These are phyloP conservation scores for Elsinoe australis DNA, from an alignment of 2,329 filamentous ascomycete genomes.

Conservation along the genomic window DNA sequence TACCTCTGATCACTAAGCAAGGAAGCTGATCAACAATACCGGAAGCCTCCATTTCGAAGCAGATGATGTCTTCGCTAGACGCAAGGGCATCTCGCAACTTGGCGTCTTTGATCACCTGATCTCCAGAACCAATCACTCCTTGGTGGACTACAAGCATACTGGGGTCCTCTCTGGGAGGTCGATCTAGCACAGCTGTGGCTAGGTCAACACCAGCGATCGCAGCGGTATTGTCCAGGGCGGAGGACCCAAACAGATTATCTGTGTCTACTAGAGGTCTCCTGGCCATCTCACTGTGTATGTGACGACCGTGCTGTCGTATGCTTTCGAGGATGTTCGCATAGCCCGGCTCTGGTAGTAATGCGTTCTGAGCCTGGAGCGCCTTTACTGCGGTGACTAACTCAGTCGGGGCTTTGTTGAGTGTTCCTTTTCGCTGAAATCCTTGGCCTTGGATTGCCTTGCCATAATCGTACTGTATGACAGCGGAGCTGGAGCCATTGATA, in stretches of 20 bases:
- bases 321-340: too few relatives aligned
- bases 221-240: too few relatives aligned
- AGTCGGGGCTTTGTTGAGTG: constrained; percentile 17
- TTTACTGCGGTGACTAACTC: constrained; percentile 18
- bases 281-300: too few relatives aligned
- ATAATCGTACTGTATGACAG: constrained; percentile 6
- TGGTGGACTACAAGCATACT: too few relatives aligned
- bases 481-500: not conserved
- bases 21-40: constrained; percentile 9
- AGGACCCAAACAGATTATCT: too few relatives aligned
- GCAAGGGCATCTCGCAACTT: constrained; percentile 16
- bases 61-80: constrained; percentile 13
- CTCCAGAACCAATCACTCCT: constrained; percentile 25
- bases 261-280: too few relatives aligned
- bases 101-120: constrained; percentile 24
- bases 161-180: not conserved
- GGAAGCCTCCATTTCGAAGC: constrained; percentile 19
- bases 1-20: constrained; percentile 16
- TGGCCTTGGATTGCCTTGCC: not conserved
- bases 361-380: constrained; percentile 15
- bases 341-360: too few relatives aligned
- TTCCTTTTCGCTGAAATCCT: not conserved
- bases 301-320: too few relatives aligned
- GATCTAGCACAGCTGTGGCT: too few relatives aligned
- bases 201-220: too few relatives aligned